Conservation (phyloP, 1,139 yeast species). For the Geotrichum carabidarum region DNA sequence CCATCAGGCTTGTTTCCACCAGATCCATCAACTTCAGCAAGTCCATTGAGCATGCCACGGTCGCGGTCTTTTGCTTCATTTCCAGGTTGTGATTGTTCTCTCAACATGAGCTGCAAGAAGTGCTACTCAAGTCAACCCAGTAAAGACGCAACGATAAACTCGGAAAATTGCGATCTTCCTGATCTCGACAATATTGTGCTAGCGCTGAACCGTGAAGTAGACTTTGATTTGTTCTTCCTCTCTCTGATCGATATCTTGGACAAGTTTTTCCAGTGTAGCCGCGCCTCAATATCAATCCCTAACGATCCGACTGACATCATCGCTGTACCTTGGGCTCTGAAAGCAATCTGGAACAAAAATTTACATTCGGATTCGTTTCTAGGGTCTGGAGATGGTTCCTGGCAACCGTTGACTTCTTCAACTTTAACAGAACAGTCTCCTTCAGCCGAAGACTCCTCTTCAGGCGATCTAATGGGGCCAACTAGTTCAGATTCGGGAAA, state of each 20-base stretch:
- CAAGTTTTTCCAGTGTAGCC: constrained; percentile 30
- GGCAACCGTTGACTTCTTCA: no score
- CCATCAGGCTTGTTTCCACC: no score
- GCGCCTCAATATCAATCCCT: constrained; percentile 34
- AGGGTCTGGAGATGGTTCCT: neutral
- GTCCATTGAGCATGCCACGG: no score
- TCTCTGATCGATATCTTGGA: constrained; percentile 31
- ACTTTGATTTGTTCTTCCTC: constrained; percentile 33
- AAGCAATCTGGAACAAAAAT: constrained; percentile 33
- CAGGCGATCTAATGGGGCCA: no score
- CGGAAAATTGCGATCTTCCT: constrained; percentile 21
- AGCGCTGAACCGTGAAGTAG: constrained; percentile 33
- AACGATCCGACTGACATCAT: constrained; percentile 36
- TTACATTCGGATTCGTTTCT: neutral
- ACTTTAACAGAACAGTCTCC: neutral
- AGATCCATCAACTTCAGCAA: no score
- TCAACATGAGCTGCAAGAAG: neutral
- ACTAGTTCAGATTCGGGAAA: no score
- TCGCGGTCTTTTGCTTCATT: no score
- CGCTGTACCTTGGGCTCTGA: constrained; percentile 38
- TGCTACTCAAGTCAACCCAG: neutral
- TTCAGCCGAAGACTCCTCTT: no score
- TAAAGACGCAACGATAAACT: neutral
- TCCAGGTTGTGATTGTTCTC: neutral
- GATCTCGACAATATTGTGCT: constrained; percentile 32